Percentiles rank a stretch among this genome's conserved stretches.
Evolutionary conservation across 257 asterid genomes (phyloP).

Genomic region (Perilla frutescens): DNA sequence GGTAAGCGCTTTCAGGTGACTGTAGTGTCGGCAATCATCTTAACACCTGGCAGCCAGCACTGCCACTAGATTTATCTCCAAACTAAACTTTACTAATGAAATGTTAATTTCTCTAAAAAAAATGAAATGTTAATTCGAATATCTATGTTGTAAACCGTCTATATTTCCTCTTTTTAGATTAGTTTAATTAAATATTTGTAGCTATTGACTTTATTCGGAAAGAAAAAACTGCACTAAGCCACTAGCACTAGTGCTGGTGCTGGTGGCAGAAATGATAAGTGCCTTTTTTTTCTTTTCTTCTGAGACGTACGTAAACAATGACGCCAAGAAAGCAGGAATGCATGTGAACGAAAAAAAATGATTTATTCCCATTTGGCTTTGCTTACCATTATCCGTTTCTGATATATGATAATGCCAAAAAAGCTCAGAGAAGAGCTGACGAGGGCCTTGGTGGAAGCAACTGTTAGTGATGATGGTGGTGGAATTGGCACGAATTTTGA

Average conservation of each 20-base stretch:
- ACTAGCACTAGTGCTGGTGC: conserved; percentile 34
- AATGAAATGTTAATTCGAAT: background rate
- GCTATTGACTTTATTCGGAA: conserved; percentile 19
- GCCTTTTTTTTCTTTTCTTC: conserved; percentile 41
- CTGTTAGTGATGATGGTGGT: conserved; percentile 38
- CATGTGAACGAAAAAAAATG: conserved; percentile 24
- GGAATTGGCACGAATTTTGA: conserved; percentile 44
- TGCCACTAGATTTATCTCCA: conserved; percentile 27
- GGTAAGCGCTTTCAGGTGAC: conserved; percentile 34
- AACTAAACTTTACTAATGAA: background rate
- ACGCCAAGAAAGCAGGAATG: conserved; percentile 19
- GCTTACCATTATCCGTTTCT: conserved; percentile 34
- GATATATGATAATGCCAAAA: conserved; percentile 43
- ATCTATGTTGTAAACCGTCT: no score
- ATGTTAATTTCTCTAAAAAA: no score
- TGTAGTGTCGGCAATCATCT: conserved; percentile 37
- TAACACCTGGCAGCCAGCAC: conserved; percentile 36
- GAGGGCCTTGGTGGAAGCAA: conserved; percentile 73
- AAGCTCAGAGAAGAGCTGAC: conserved; percentile 96
- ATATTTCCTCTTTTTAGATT: no score
- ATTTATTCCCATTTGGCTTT: conserved; percentile 26
- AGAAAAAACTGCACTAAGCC: conserved; percentile 18
- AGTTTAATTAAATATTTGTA: background rate
- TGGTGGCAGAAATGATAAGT: conserved; percentile 30
- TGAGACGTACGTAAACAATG: conserved; percentile 33